Evolutionary conservation across 345 rosid genomes (phyloP).

Genomic region (Microcos paniculata): DNA sequence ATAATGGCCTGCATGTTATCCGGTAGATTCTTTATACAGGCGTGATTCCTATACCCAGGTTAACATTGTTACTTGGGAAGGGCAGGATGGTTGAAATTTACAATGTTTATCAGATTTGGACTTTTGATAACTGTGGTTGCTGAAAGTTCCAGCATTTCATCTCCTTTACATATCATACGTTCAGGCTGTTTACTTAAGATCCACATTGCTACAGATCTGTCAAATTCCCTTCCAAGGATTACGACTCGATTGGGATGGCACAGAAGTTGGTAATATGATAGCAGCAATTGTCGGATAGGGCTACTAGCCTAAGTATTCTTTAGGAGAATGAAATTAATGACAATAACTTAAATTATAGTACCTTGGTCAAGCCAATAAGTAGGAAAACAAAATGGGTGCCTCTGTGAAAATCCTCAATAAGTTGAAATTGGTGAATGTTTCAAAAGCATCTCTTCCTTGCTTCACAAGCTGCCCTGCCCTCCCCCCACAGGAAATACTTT

Average conservation of each 20-base stretch:
- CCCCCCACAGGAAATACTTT: background rate
- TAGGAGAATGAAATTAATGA: slow-evolving; percentile 27
- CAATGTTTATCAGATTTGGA: background rate
- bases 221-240: slow-evolving; percentile 9
- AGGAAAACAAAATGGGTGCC: background rate
- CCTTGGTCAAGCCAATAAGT: background rate
- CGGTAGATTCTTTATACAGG: slow-evolving; percentile 38
- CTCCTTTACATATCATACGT: slow-evolving; percentile 34
- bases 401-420: background rate
- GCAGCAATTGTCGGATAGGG: slow-evolving; percentile 31
- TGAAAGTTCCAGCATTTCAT: slow-evolving; percentile 34
- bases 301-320: slow-evolving; percentile 27
- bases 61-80: no score
- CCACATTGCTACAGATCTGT: slow-evolving; percentile 19
- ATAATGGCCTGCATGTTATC: slow-evolving; percentile 38
- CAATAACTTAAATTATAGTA: background rate
- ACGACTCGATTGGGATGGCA: slow-evolving; percentile 15
- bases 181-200: slow-evolving; percentile 28
- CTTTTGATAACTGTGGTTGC: background rate
- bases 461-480: background rate
- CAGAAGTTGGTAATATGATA: slow-evolving; percentile 28
- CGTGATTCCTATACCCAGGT: background rate
- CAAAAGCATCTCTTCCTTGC: background rate
- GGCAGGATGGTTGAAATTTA: background rate
- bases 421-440: background rate